Conservation (phyloP, 2,329 filamentous ascomycete species). For the Rutstroemia sp. region DNA sequence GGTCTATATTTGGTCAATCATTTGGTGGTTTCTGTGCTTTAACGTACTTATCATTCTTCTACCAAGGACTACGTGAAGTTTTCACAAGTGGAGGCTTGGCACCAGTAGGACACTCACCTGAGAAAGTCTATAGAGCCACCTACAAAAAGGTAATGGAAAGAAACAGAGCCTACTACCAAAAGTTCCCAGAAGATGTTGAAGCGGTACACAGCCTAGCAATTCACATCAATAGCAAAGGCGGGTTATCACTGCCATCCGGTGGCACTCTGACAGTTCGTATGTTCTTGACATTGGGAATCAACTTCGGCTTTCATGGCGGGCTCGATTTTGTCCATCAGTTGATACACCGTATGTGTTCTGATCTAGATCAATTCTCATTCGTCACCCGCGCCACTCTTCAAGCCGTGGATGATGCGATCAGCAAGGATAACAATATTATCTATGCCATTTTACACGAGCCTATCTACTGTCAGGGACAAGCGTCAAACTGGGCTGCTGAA, state of each 20-base stretch:
- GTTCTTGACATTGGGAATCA: slow-evolving; percentile 70
- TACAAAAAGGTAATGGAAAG: slow-evolving; percentile 63
- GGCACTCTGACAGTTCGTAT: slow-evolving; percentile 65
- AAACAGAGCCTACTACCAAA: slow-evolving; percentile 69
- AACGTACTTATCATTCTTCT: slow-evolving; percentile 77
- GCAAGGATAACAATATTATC: slow-evolving; percentile 61
- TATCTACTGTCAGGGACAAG: slow-evolving; percentile 67
- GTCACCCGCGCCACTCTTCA: slow-evolving; percentile 65
- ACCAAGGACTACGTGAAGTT: slow-evolving; percentile 69
- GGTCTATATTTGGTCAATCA: slow-evolving; percentile 83
- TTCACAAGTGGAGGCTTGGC: slow-evolving; percentile 82
- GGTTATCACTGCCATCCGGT: slow-evolving; percentile 62
- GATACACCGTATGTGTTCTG: slow-evolving; percentile 61
- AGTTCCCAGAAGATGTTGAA: slow-evolving; percentile 74
- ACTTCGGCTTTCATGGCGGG: slow-evolving; percentile 73
- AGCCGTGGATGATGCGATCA: slow-evolving; percentile 52
- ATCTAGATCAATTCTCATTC: slow-evolving; percentile 69
- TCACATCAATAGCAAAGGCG: slow-evolving; percentile 47
- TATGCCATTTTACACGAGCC: slow-evolving; percentile 85
- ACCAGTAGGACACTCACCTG: slow-evolving; percentile 62
- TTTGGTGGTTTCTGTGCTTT: slow-evolving; percentile 84
- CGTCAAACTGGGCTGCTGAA: slow-evolving; percentile 70
- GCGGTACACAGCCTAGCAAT: slow-evolving; percentile 43
- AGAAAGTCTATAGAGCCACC: slow-evolving; percentile 67
- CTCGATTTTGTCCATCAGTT: slow-evolving; percentile 68